Percentiles rank a stretch among this genome's conserved stretches.
phyloP scores from a whole-genome alignment of 192 early-diverging fungal species.

The Linnemannia exigua region DNA sequence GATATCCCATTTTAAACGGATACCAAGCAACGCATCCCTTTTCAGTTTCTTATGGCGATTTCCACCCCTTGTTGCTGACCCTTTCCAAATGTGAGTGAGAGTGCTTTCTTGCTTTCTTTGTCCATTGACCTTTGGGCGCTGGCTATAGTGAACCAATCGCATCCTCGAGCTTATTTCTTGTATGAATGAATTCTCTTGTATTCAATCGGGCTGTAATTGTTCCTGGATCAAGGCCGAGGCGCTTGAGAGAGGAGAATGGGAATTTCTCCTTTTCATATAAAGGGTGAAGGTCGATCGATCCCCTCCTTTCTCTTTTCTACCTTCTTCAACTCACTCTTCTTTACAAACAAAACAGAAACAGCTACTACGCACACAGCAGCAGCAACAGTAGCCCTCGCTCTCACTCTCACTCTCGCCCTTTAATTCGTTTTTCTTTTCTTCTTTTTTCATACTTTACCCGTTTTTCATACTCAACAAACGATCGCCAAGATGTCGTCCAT shows the following conservation, averaged over 20 bases:
- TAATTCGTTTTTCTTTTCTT: neutral
- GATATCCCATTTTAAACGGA: no score
- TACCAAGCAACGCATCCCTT: no score
- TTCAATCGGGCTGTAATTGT: neutral
- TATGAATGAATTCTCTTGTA: neutral
- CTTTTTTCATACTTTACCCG: slow-evolving; percentile 8
- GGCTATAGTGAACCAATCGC: neutral
- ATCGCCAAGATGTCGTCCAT: slow-evolving; percentile 47
- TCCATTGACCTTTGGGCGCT: neutral
- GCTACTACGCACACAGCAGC: neutral
- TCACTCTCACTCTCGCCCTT: neutral
- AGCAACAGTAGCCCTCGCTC: no score
- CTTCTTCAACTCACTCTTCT: slow-evolving; percentile 15
- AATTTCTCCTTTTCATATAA: neutral
- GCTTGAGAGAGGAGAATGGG: no score
- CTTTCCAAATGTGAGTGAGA: neutral
- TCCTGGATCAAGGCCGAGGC: neutral
- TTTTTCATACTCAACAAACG: slow-evolving; percentile 9
- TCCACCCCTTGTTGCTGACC: neutral
- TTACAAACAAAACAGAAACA: slow-evolving; percentile 1
- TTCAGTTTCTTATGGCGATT: neutral
- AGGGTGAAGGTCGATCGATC: neutral
- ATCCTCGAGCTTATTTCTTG: neutral
- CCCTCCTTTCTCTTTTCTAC: neutral
- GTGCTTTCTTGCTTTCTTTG: neutral